These are phyloP conservation scores for Chrysanthemum lavandulifolium DNA, from an alignment of 129 eudicot genomes.

Conservation along the genomic window DNA sequence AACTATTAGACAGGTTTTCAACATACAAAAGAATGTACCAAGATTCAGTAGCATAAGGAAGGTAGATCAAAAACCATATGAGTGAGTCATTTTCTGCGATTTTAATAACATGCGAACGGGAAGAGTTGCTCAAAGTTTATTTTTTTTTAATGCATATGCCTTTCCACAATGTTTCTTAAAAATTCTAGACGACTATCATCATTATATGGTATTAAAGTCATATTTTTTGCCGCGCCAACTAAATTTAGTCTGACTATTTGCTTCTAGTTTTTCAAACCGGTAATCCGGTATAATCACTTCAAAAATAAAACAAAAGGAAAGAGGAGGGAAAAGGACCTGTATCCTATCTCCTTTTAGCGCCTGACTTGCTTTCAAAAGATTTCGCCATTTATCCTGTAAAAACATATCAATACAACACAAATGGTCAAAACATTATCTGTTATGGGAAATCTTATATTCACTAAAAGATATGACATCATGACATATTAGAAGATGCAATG, in stretches of 20 bases:
- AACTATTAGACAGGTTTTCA: too few species aligned
- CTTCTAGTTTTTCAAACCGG: background rate
- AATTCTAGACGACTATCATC: too few species aligned
- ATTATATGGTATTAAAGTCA: too few species aligned
- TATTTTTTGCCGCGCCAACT: too few species aligned
- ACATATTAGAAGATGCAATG: slow-evolving; percentile 3
- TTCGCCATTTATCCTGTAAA: slow-evolving; percentile 92
- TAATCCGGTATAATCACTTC: background rate
- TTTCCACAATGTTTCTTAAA: too few species aligned
- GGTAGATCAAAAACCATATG: too few species aligned
- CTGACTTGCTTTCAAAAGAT: slow-evolving; percentile 80
- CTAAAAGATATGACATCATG: background rate
- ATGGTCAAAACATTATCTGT: background rate
- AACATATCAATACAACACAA: slow-evolving; percentile 18
- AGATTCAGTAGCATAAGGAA: too few species aligned
- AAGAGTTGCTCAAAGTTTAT: too few species aligned
- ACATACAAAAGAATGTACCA: too few species aligned
- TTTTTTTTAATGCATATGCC: too few species aligned
- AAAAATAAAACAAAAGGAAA: background rate
- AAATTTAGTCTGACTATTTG: background rate
- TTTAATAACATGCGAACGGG: too few species aligned
- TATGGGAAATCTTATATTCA: background rate
- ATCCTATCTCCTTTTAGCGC: slow-evolving; percentile 44
- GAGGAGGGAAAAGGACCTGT: slow-evolving; percentile 36
- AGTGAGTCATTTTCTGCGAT: too few species aligned